These are phyloP conservation scores for Venturia pyrina DNA, from an alignment of 2,329 filamentous ascomycete genomes.

Conservation along the genomic window DNA sequence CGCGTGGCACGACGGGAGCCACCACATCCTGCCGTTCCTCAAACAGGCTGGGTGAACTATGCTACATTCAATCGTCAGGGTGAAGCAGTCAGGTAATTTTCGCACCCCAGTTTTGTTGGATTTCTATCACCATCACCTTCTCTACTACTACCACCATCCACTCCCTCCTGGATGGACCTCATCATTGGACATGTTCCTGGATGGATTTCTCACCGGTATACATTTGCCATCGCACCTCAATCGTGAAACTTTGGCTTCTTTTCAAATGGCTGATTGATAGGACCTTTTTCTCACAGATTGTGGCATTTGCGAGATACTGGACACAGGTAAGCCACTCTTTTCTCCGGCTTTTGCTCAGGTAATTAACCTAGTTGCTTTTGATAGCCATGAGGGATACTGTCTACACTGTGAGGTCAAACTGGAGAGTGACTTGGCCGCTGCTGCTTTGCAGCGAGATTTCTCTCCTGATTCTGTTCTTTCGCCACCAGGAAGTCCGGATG, in stretches of 20 bases:
- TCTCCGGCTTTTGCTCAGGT: background rate
- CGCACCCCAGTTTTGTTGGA: background rate
- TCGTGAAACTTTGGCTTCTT: background rate
- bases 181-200: background rate
- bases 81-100: slow-evolving; percentile 3
- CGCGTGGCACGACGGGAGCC: background rate
- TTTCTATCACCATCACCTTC: background rate
- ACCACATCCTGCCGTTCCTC: slow-evolving; percentile 2
- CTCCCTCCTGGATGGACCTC: background rate
- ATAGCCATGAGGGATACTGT: background rate
- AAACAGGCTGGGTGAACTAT: background rate
- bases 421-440: background rate
- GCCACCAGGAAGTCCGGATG: background rate
- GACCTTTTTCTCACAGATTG: background rate
- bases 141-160: background rate
- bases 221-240: background rate
- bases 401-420: background rate
- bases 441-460: background rate
- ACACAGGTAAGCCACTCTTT: background rate
- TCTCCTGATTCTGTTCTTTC: background rate
- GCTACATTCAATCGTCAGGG: background rate
- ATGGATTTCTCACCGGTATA: background rate
- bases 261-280: background rate
- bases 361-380: background rate
- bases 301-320: background rate